Percentiles rank a stretch among this genome's conserved stretches.
Conservation (phyloP, 441 rosid genomes). For the Kokia cookei region DNA sequence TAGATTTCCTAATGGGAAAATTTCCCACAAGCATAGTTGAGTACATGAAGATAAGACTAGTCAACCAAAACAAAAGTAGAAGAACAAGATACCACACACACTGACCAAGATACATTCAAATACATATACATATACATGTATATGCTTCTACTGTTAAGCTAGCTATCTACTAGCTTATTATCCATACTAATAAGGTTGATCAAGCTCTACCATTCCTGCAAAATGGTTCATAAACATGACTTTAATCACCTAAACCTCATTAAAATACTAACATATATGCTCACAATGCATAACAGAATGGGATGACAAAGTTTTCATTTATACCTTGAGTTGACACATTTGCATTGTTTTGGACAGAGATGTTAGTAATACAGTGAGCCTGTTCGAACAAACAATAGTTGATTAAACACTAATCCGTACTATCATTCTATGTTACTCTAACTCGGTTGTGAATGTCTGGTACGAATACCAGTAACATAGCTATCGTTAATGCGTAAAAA, state of each 20-base stretch:
- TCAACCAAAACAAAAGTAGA: neutral
- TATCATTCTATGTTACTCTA: neutral
- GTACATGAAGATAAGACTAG: neutral
- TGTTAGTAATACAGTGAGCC: conserved; percentile 56
- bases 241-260: neutral
- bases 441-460: neutral
- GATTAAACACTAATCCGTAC: neutral
- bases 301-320: neutral
- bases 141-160: neutral
- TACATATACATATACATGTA: neutral
- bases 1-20: neutral
- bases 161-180: conserved; percentile 12
- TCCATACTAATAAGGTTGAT: neutral
- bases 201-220: conserved; percentile 15
- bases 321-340: conserved; percentile 11
- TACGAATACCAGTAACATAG: neutral
- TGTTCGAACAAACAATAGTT: conserved; percentile 10
- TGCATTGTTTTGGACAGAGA: neutral
- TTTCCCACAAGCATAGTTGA: neutral
- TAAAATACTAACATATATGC: neutral
- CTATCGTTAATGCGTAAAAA: neutral
- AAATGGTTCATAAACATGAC: neutral
- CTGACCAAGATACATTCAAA: neutral
- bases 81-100: neutral
- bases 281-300: neutral